Conservation (phyloP, 139 green algal genomes). For the Tetratostichococcus sp. region DNA sequence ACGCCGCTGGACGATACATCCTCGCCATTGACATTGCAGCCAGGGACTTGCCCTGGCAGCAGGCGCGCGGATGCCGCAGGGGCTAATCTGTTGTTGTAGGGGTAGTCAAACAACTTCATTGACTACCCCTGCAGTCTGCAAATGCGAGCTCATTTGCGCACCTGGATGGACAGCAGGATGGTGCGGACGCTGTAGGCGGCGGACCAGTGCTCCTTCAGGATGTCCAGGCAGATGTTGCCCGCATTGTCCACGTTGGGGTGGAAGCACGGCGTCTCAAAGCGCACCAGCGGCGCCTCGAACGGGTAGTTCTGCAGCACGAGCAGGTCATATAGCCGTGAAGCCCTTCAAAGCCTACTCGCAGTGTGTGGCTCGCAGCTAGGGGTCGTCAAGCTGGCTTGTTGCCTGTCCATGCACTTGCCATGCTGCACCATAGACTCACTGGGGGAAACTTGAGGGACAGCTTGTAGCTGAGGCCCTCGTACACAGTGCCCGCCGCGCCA, state of each 20-base stretch:
- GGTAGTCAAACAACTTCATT: no score
- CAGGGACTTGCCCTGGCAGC: no score
- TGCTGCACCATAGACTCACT: not conserved
- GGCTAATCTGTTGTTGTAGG: no score
- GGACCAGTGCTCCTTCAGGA: constrained; percentile 75
- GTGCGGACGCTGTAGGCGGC: constrained; percentile 64
- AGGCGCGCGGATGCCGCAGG: no score
- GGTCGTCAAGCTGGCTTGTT: constrained; percentile 2
- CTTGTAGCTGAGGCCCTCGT: constrained; percentile 68
- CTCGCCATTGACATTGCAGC: no score
- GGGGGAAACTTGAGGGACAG: constrained; percentile 58
- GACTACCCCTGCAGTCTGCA: no score
- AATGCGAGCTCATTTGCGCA: no score
- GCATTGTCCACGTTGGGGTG: constrained; percentile 78
- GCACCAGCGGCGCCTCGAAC: constrained; percentile 70
- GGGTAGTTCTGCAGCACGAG: constrained; percentile 70
- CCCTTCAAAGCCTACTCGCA: no score
- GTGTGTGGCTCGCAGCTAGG: no score
- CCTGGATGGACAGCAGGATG: constrained; percentile 74
- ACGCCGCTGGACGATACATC: no score
- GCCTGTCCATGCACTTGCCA: no score
- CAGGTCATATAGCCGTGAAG: no score
- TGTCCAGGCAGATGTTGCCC: constrained; percentile 85
- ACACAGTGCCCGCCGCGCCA: constrained; percentile 49
- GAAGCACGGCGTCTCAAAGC: constrained; percentile 75